Evolutionary conservation across 306 rosid genomes (phyloP).

Genomic region (Erythrophleum fordii): DNA sequence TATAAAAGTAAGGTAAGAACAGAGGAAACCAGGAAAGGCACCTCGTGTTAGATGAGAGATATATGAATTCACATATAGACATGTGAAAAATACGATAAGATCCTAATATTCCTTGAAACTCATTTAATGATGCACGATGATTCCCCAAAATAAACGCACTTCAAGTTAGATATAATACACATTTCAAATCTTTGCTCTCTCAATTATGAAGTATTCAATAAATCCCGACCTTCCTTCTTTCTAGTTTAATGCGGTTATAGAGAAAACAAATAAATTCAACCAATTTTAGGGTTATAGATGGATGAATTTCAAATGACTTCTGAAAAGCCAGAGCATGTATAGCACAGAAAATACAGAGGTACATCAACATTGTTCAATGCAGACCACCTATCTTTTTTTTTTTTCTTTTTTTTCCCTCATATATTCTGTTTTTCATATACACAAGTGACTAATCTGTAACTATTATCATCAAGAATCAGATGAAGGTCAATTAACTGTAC

Average conservation of each 20-base stretch:
- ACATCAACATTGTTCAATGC: conserved; percentile 60
- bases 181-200: background rate
- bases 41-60: too few relatives aligned
- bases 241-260: background rate
- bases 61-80: background rate
- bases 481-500: conserved; percentile 67
- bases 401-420: conserved; percentile 1
- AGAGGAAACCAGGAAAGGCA: background rate
- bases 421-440: conserved; percentile 56
- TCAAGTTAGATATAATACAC: background rate
- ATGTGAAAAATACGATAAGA: background rate
- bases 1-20: too few relatives aligned
- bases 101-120: background rate
- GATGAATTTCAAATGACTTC: conserved; percentile 28
- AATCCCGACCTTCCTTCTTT: background rate
- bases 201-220: background rate
- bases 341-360: conserved; percentile 51
- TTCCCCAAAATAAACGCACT: background rate
- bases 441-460: conserved; percentile 65
- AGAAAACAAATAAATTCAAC: too few relatives aligned
- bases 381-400: conserved; percentile 46
- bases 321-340: conserved; percentile 34
- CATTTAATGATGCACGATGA: background rate
- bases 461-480: conserved; percentile 70
- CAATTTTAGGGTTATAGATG: background rate